Base-by-base conservation (phyloP, 495 filamentous ascomycete species). In the Ascodesmis nigricans region DNA sequence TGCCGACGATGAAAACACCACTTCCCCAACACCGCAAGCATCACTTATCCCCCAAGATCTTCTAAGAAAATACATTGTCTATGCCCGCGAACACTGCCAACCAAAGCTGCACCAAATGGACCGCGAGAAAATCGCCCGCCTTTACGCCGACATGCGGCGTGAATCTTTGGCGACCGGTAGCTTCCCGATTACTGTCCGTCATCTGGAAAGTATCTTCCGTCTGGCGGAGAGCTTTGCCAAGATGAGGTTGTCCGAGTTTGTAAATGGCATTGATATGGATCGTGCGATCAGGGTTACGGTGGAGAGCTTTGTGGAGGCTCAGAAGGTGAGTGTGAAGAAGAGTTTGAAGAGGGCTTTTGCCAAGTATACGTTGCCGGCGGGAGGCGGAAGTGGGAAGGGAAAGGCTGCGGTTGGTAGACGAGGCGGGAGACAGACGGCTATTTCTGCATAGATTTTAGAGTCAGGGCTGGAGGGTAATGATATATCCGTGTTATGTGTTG, bases 241-340 rank as follows among this genome's bases (percentile, higher is more conserved):
- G 50, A 97, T 97, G 87, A 73, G 87, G 18, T 61, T 99, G 20
- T 79, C 73, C 0, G 90, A 99, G 44, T 93, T 90, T 58, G 91
- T 82, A 54, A 74, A 73, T 5, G 54, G 73, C 10, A 67, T 73
- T 38, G 90, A 99, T 51, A 91, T 99, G 39, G 90, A 99, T 56
- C 75, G 87, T 35, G 90, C 87, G 30, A 95, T 99, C 46, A 82
- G 82, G 4, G 90, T 95, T 9, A 90, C 87, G 0, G 81, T 99
- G 7, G 84, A 99, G 31, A 81, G 73, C 14, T 99, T 99, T 54
- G 78, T 99, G 18, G 78, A 80, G 39, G 82, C 75, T 40, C 90
- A 99, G 56, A 99, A 99, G 60, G 73, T 95, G 46, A 83, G 75
- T 61, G 82, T 77, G 59, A 99, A 95, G 71, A 93, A 92, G 65